Evolutionary conservation across 805 yeast species (phyloP), one percentile per base, ranked within the genome.

Genomic region (Starmerella sirachaensis): DNA sequence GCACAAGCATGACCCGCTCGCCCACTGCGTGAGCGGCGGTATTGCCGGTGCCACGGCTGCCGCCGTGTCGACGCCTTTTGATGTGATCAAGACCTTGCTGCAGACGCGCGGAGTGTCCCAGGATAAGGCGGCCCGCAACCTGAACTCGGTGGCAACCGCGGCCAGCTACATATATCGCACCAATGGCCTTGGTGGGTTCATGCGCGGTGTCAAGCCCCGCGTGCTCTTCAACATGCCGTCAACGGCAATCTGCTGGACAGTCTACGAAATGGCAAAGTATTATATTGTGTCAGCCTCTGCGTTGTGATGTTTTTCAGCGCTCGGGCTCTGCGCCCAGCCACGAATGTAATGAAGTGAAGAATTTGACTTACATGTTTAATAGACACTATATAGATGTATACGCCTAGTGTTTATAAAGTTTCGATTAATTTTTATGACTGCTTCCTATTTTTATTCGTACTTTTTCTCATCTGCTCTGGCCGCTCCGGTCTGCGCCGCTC

Each of bases 221-320:
- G 76, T 91, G 39, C 76, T 88, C 22, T 80, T 91, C 48, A 85
- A 85, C 59, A 85, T 88, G 57, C 98, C 98, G 17, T 76, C 93
- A 31, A 88, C 97, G 7, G 97, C 97, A 16, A 85, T 88, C 45
- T 77, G 93, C 47, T 88, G 97, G 97, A 88, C 97, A 1, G 83
- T 94, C 19, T 88, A 88, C 60, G 98, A 88, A 59, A 82, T 86
- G 88, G 96, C 95, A 30, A 88, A 88, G 61, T 77, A 73, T 48
- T 67, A 78, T 47, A 60, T 77, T 21, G n/a, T n/a, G n/a, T n/a
- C n/a, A n/a, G n/a, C n/a, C n/a, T n/a, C n/a, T n/a, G n/a, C n/a
- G n/a, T n/a, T n/a, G n/a, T n/a, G n/a, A n/a, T n/a, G n/a, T n/a
- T n/a, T n/a, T n/a, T n/a, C n/a, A n/a, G n/a, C n/a, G n/a, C n/a